Percentiles rank a stretch among this genome's conserved stretches.
Evolutionary conservation across 2,329 filamentous ascomycete genomes (phyloP).

Genomic region (Cladophialophora exuberans): DNA sequence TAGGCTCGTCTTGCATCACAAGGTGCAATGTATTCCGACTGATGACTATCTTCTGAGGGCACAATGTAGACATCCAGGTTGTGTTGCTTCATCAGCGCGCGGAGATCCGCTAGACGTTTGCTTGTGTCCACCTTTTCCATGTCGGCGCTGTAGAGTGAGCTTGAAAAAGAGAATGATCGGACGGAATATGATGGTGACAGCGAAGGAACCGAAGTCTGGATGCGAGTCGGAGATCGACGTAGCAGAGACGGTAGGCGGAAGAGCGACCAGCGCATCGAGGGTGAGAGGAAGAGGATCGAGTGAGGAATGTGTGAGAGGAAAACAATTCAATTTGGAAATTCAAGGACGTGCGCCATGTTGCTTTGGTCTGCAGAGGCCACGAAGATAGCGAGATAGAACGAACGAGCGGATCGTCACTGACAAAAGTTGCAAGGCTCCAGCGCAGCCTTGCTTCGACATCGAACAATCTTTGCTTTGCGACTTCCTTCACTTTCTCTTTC

Average conservation of each 20-base stretch:
- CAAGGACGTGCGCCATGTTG: constrained; percentile 3
- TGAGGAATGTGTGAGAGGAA: constrained; percentile 1
- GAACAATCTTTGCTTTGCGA: too few relatives aligned
- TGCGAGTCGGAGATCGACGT: constrained; percentile 19
- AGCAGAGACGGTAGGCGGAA: constrained; percentile 26
- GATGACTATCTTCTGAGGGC: constrained; percentile 95
- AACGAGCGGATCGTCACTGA: too few relatives aligned
- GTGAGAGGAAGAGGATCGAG: not conserved
- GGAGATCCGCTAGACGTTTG: constrained; percentile 72
- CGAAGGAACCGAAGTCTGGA: not conserved
- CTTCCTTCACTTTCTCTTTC: too few relatives aligned
- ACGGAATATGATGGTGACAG: constrained; percentile 32
- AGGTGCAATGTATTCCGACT: constrained; percentile 97
- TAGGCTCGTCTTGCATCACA: constrained; percentile 90
- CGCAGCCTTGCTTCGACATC: too few relatives aligned
- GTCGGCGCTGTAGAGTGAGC: constrained; percentile 47
- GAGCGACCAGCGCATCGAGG: constrained; percentile 32
- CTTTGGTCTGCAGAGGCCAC: too few relatives aligned
- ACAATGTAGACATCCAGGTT: constrained; percentile 93
- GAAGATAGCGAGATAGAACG: too few relatives aligned
- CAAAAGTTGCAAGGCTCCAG: too few relatives aligned
- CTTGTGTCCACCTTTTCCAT: constrained; percentile 84
- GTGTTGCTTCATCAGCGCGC: constrained; percentile 83
- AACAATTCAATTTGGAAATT: not conserved
- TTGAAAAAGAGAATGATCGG: constrained; percentile 44